These are phyloP conservation scores for Crucibulum laeve DNA, from an alignment of 768 basidiomycete species.

Conservation along the genomic window DNA sequence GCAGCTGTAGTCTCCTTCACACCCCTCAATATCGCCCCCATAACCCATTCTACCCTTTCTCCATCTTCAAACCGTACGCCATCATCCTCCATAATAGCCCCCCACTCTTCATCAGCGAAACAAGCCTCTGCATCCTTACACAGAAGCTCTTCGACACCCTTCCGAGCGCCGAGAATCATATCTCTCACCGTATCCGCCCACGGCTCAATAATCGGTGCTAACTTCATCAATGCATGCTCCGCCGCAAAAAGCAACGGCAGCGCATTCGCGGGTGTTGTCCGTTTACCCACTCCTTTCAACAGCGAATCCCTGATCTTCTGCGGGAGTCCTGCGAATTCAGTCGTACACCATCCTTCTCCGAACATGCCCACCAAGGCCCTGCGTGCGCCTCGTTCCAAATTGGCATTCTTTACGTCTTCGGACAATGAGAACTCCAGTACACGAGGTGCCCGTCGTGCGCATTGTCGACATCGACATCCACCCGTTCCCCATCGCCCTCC, in stretches of 20 bases:
- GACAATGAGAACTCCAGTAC: conserved; percentile 77
- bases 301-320: conserved; percentile 62
- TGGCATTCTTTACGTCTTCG: conserved; percentile 72
- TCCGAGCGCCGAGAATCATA: conserved; percentile 63
- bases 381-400: conserved; percentile 68
- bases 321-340: conserved; percentile 72
- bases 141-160: conserved; percentile 57
- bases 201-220: conserved; percentile 54
- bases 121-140: conserved; percentile 56
- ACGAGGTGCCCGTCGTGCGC: conserved; percentile 73
- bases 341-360: conserved; percentile 84
- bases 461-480: conserved; percentile 82
- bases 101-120: conserved; percentile 68
- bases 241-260: conserved; percentile 68
- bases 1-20: conserved; percentile 63
- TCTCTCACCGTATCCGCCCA: conserved; percentile 70
- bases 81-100: conserved; percentile 68
- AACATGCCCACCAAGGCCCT: conserved; percentile 79
- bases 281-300: conserved; percentile 68
- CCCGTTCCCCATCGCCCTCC: conserved; percentile 77
- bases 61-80: conserved; percentile 72
- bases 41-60: conserved; percentile 74
- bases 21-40: conserved; percentile 60
- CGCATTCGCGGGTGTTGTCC: conserved; percentile 62
- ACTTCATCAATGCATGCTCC: conserved; percentile 52